Base-by-base conservation (phyloP, 352 stramenopile species). In the Blastocystis sp. region DNA sequence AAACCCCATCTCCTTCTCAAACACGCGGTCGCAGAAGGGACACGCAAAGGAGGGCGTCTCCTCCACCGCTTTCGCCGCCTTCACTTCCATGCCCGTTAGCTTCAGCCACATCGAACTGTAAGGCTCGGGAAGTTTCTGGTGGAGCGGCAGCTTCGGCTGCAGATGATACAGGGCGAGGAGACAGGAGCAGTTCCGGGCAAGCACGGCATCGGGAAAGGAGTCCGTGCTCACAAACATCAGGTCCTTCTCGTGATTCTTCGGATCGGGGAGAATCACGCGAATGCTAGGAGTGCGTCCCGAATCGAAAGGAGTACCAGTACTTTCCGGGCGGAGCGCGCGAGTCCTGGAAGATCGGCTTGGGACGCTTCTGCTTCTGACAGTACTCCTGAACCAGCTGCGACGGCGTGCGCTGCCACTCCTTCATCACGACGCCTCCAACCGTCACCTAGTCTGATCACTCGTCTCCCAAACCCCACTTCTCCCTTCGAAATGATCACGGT, bases 101-200 rank as follows among this genome's bases (percentile, higher is more conserved):
- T 88, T 76, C 53, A 73, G 88, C 93, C 94, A 98, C n/a, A 97
- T 92, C 16, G 92, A 91, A 27, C 92, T 90, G 89, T 96, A 99
- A 14, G 94, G 95, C 79, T 98, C 95, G 4, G 96, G 96, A 14
- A 99, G 89, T 77, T 96, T 97, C 46, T 94, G 89, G 88, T 99
- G 95, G 59, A 96, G 91, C 0, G 96, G 95, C 0, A 95, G 90
- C 14, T 90, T 90, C 3, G 92, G 93, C 75, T 97, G 94, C n/a
- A 98, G 84, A 86, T 97, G 91, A 49, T 96, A 89, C 27, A 99
- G 89, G 54, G 94, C 95, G 42, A 99, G 88, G 48, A 99, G 89
- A 21, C 94, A 94, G 3, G 90, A 91, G 67, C 91, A 94, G 89
- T 97, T 92, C 84, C 95, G 95, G 32, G 95, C 94, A 63, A 85